Evolutionary conservation across 352 stramenopile genomes (phyloP).

Genomic region (Pythium chondricola): DNA sequence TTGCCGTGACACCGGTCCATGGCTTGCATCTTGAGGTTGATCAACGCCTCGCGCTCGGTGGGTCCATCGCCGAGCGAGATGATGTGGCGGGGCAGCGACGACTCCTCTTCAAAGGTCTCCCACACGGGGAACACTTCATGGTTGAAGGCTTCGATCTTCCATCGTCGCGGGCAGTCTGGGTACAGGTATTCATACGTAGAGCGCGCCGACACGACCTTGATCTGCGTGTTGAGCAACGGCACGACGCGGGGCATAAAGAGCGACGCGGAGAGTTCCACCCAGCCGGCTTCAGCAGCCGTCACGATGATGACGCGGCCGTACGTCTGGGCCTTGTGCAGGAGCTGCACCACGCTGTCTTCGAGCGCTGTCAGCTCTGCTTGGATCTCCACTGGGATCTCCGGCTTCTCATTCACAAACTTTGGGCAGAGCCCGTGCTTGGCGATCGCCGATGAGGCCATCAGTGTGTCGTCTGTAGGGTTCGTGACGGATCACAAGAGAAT

Average conservation of each 20-base stretch:
- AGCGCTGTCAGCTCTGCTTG: slow-evolving; percentile 65
- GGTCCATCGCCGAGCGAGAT: slow-evolving; percentile 80
- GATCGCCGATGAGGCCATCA: slow-evolving; percentile 78
- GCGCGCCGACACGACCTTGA: slow-evolving; percentile 88
- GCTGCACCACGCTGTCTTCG: slow-evolving; percentile 63
- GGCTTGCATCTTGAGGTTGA: slow-evolving; percentile 82
- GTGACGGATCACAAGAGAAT: slow-evolving; percentile 2
- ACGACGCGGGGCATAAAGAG: slow-evolving; percentile 84
- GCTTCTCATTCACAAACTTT: slow-evolving; percentile 85
- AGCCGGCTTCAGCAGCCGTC: slow-evolving; percentile 86
- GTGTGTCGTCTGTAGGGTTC: slow-evolving; percentile 54
- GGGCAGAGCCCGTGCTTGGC: slow-evolving; percentile 72
- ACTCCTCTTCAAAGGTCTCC: slow-evolving; percentile 56
- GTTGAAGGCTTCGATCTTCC: slow-evolving; percentile 88
- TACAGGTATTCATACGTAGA: slow-evolving; percentile 88
- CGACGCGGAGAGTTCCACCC: slow-evolving; percentile 83
- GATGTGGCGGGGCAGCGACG: slow-evolving; percentile 60
- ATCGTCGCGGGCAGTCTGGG: slow-evolving; percentile 72
- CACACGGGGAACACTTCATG: slow-evolving; percentile 79
- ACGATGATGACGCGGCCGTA: slow-evolving; percentile 85
- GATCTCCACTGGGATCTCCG: slow-evolving; percentile 64
- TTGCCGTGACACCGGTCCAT: slow-evolving; percentile 78
- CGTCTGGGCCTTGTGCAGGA: slow-evolving; percentile 65
- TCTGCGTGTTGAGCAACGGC: slow-evolving; percentile 67
- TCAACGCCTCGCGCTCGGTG: slow-evolving; percentile 77